These are phyloP conservation scores for Colletotrichum lentis DNA, from an alignment of 2,329 filamentous ascomycete species.

Conservation along the genomic window DNA sequence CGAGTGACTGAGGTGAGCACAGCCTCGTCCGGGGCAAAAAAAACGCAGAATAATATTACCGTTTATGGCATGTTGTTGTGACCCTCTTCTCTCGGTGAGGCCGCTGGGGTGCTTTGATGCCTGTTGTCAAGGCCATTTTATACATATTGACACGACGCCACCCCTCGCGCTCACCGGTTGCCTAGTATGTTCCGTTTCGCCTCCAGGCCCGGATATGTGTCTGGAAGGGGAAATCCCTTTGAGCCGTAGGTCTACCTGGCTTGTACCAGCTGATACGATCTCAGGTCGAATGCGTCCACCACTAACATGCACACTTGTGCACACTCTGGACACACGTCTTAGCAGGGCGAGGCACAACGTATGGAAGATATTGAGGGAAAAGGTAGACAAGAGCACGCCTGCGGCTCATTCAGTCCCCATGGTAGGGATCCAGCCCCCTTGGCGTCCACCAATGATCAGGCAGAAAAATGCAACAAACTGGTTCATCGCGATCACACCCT, in stretches of 20 bases:
- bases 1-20: slow-evolving; percentile 2
- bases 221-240: no score
- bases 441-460: not conserved
- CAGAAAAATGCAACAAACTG: not conserved
- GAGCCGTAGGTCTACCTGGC: no score
- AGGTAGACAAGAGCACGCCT: no score
- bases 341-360: not conserved
- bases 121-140: no score
- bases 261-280: not conserved
- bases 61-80: not conserved
- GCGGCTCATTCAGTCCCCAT: not conserved
- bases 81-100: not conserved
- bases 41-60: not conserved
- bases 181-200: not conserved
- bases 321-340: no score
- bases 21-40: not conserved
- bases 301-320: not conserved
- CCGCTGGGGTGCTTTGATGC: no score
- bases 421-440: not conserved
- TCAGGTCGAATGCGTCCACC: not conserved
- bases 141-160: not conserved
- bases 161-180: not conserved
- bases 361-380: no score
- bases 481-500: not conserved
- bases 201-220: not conserved